Percentiles rank a stretch among this genome's conserved stretches.
Evolutionary conservation across 2,329 filamentous ascomycete genomes (phyloP).

Genomic region (Teratosphaeria epicoccoides): DNA sequence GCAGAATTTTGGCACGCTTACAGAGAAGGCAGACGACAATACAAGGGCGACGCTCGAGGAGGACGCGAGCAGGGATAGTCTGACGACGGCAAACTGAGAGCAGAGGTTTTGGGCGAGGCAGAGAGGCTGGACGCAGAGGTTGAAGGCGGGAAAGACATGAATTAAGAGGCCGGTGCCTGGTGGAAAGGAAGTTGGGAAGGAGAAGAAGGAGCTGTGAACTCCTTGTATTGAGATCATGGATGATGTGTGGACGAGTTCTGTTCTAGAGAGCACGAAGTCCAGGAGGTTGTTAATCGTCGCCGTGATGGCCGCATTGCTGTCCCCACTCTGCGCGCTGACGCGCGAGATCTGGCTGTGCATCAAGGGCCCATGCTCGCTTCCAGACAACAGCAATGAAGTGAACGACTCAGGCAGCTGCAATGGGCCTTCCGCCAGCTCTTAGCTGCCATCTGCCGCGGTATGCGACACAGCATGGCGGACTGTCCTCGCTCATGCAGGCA

Average conservation of each 20-base stretch:
- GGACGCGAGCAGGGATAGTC: constrained; percentile 33
- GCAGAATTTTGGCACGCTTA: constrained; percentile 35
- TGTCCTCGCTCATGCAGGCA: background rate
- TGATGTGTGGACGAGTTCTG: background rate
- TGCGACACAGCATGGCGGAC: constrained; percentile 1
- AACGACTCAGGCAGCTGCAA: constrained; percentile 7
- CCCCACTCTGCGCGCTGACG: constrained; percentile 6
- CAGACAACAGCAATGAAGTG: background rate
- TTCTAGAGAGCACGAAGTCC: background rate
- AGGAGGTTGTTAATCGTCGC: constrained; percentile 21
- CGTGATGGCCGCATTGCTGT: constrained; percentile 9
- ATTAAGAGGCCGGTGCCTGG: constrained; percentile 34
- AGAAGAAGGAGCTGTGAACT: constrained; percentile 25
- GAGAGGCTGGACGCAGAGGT: constrained; percentile 39
- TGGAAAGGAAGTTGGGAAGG: constrained; percentile 12
- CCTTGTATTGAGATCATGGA: background rate
- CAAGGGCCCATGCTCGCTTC: constrained; percentile 5
- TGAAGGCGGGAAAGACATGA: constrained; percentile 39
- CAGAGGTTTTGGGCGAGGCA: constrained; percentile 45
- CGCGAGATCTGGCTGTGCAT: constrained; percentile 5
- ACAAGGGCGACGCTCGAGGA: constrained; percentile 55
- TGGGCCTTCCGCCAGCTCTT: constrained; percentile 13
- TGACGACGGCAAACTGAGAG: constrained; percentile 33
- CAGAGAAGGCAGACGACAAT: constrained; percentile 44
- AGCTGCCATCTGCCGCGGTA: constrained; percentile 7